phyloP scores from a whole-genome alignment of 257 asterid species.

The Rehmannia glutinosa region DNA sequence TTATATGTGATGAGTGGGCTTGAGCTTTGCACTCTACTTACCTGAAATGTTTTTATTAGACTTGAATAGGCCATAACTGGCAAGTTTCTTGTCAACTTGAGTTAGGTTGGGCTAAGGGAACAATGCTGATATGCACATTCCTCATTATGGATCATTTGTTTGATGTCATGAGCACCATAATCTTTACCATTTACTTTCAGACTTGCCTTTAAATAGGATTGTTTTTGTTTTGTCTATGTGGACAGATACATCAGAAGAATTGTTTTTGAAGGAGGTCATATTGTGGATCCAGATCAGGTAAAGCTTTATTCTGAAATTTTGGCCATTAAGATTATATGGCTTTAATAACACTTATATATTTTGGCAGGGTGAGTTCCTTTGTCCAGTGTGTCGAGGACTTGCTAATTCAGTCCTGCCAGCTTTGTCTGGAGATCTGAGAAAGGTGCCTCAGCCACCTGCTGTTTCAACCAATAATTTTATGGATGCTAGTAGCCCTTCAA shows the following conservation, averaged over 20 bases:
- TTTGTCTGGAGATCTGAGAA: slow-evolving; percentile 41
- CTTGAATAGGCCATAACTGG: too few species aligned
- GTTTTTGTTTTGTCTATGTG: slow-evolving; percentile 8
- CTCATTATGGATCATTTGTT: background rate
- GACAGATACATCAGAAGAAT: slow-evolving; percentile 73
- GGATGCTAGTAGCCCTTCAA: slow-evolving; percentile 27
- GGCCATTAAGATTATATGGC: slow-evolving; percentile 16
- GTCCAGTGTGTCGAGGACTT: slow-evolving; percentile 98
- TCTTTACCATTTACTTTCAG: background rate
- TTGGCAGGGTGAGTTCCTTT: slow-evolving; percentile 93
- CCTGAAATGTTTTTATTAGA: slow-evolving; percentile 7
- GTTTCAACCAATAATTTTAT: slow-evolving; percentile 19
- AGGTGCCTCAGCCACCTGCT: slow-evolving; percentile 29
- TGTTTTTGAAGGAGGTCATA: slow-evolving; percentile 92
- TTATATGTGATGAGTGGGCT: too few species aligned
- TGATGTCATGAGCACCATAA: background rate
- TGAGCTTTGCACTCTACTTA: background rate
- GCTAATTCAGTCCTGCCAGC: slow-evolving; percentile 83
- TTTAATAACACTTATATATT: slow-evolving; percentile 21
- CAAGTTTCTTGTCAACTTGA: background rate
- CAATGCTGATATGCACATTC: background rate
- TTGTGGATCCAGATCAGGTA: slow-evolving; percentile 98
- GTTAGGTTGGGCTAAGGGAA: background rate
- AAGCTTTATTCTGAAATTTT: slow-evolving; percentile 4
- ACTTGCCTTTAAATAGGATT: slow-evolving; percentile 10